Base-by-base conservation (phyloP, 139 green algal species). In the Chlorokybus atmophyticus region DNA sequence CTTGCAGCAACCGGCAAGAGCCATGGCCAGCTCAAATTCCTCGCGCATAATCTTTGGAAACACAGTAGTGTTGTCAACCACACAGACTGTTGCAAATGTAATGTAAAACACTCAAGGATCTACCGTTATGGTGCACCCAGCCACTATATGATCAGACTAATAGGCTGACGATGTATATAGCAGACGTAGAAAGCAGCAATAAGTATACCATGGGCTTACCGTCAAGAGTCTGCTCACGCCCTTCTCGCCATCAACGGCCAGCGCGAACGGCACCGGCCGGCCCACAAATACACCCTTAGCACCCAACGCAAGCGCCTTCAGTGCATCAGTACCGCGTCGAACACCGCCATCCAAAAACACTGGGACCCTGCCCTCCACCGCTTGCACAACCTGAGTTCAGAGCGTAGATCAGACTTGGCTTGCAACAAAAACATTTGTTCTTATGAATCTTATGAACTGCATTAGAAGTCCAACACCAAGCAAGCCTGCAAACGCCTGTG, bases 301-400 rank as follows among this genome's bases (percentile, higher is more conserved):
- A 0, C 89, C 89, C 14, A 97, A 63, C 1, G 88, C 87, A 27
- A 97, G 56, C 23, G 82, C 81, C 75, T 97, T 97, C 41, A 97
- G 31, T 7, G 89, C 81, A 55, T 96, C 90, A 1, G 83, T 94
- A 17, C 88, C 88, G 2, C 88, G 47, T 5, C 86, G 75, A 4
- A 97, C 51, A n/a, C 86, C 87, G 0, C 88, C 88, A 47, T 80
- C 73, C 50, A 97, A 69, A 14, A 94, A 66, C 14, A 97, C 58
- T 4, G 86, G 84, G 7, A 94, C 63, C 0, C 62, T 44, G 0
- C 78, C 74, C 1, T 55, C 32, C 28, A 93, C 85, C 10, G 75
- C 81, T 23, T 53, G 59, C 5, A 82, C 68, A 19, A 95, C 65
- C 67, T 73, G 40, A 8, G 32, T 3, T 3, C 29, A 56, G 8